Conservation (phyloP, 1,284 basidiomycete species). For the Ganoderma lucidum region DNA sequence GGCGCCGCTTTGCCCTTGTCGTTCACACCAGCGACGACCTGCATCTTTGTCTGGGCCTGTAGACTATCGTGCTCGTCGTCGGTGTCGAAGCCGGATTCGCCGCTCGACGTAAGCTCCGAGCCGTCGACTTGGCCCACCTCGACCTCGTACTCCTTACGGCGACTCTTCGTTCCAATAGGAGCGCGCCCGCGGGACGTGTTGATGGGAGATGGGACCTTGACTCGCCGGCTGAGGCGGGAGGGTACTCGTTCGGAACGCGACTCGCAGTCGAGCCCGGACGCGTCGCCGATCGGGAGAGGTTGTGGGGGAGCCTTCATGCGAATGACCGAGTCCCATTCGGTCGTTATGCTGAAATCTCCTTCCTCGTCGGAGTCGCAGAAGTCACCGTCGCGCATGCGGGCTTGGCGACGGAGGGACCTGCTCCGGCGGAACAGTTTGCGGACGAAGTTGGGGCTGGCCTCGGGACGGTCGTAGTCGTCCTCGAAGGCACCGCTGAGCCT, state of each 20-base stretch:
- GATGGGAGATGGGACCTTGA: slow-evolving; percentile 25
- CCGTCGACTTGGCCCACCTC: slow-evolving; percentile 21
- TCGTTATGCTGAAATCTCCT: slow-evolving; percentile 9
- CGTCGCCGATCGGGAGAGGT: not conserved
- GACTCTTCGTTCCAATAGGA: slow-evolving; percentile 16
- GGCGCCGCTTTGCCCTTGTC: not conserved
- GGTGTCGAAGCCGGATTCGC: slow-evolving; percentile 25
- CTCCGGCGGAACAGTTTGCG: slow-evolving; percentile 14
- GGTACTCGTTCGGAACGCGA: not conserved
- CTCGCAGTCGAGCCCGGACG: not conserved
- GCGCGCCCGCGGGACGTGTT: slow-evolving; percentile 11
- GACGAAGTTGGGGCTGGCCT: slow-evolving; percentile 20
- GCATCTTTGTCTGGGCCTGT: not conserved
- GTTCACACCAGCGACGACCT: not conserved
- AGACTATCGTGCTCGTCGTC: slow-evolving; percentile 23
- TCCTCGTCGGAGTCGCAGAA: slow-evolving; percentile 22
- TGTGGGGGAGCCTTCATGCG: not conserved
- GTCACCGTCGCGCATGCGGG: slow-evolving; percentile 25
- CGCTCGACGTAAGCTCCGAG: slow-evolving; percentile 8
- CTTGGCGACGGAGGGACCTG: slow-evolving; percentile 18
- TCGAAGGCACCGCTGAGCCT: slow-evolving; percentile 17
- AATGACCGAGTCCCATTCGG: not conserved
- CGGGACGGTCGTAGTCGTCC: slow-evolving; percentile 22
- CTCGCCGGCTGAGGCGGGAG: slow-evolving; percentile 28
- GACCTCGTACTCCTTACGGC: slow-evolving; percentile 21